Evolutionary conservation across 2,329 filamentous ascomycete species (phyloP), one percentile per base, ranked within the genome.

Genomic region (Hysterium pulicare): DNA sequence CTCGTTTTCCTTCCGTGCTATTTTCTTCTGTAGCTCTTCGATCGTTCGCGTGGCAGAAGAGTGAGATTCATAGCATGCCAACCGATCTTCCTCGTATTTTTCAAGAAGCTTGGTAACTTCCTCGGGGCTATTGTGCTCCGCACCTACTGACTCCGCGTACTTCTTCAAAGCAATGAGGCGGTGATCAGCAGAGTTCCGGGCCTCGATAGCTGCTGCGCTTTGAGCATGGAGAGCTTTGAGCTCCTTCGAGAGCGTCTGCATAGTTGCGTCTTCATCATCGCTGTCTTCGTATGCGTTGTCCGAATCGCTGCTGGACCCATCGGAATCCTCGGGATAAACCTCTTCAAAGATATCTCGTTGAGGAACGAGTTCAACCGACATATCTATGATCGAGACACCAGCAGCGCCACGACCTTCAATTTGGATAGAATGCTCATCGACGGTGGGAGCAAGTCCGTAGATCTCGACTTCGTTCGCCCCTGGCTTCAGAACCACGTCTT

Each of bases 331-430:
- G 0, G 76, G 73, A 47, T 79, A 79, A 13, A 77, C 56, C 21
- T 82, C 77, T 35, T 77, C 61, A 41, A 79, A 81, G 20, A 70
- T 66, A 21, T 81, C 75, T 13, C 64, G 69, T 48, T 82, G 81
- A 2, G 74, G 73, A 8, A 83, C 66, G 5, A 77, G 66, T 46
- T 83, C 75, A 31, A 84, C 74, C 8, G 76, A 73, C 47, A 86
- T 82, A 53, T 86, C 81, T 9, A 75, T 78, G 53, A 83, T 79
- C 38, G 75, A 75, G n/a, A n/a, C n/a, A n/a, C n/a, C n/a, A 7
- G 77, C 79, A 0, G 72, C 40, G n/a, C 78, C 77, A 39, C 72
- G 73, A 34, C 79, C 78, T 51, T 82, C 78, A 24, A 83, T 72
- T 50, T 79, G 79, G 62, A 83, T 76, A 8, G 76, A 79, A 50